phyloP scores from a whole-genome alignment of 306 rosid genomes.

The Sesbania bispinosa region DNA sequence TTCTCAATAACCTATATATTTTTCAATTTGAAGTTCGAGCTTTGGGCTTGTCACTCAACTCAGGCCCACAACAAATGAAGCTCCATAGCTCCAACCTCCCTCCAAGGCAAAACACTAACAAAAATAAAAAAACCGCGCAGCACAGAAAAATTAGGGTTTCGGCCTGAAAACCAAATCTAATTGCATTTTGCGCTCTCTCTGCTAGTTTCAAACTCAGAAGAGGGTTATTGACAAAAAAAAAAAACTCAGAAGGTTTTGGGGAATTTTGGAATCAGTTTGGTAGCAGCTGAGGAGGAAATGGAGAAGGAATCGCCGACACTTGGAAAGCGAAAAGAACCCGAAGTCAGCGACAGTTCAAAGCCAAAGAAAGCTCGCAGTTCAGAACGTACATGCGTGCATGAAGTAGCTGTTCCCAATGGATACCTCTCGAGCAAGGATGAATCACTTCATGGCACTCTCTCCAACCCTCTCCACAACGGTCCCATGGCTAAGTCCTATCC shows the following conservation, averaged over 20 bases:
- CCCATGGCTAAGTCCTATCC: conserved; percentile 61
- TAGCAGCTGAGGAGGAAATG: conserved; percentile 21
- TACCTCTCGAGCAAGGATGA: conserved; percentile 56
- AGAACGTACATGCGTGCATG: conserved; percentile 81
- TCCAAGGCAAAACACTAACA: no score
- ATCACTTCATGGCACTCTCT: conserved; percentile 64
- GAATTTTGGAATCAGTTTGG: neutral
- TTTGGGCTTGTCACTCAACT: no score
- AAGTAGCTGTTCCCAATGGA: conserved; percentile 82
- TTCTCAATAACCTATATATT: no score
- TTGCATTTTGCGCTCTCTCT: neutral
- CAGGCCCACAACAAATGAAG: no score
- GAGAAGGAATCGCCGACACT: conserved; percentile 45
- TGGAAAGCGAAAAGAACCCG: conserved; percentile 50
- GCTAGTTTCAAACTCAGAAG: neutral
- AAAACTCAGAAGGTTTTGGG: neutral
- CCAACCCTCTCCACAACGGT: conserved; percentile 62
- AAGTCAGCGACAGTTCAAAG: neutral
- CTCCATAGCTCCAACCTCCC: no score
- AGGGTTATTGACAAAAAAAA: no score
- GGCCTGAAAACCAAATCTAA: neutral
- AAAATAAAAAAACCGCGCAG: neutral
- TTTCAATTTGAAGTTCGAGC: no score
- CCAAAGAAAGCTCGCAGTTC: conserved; percentile 38
- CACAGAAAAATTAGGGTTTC: conserved; percentile 4